Percentiles rank a stretch among this genome's conserved stretches.
phyloP scores from a whole-genome alignment of 441 rosid genomes.

The Raphanus hybrid region DNA sequence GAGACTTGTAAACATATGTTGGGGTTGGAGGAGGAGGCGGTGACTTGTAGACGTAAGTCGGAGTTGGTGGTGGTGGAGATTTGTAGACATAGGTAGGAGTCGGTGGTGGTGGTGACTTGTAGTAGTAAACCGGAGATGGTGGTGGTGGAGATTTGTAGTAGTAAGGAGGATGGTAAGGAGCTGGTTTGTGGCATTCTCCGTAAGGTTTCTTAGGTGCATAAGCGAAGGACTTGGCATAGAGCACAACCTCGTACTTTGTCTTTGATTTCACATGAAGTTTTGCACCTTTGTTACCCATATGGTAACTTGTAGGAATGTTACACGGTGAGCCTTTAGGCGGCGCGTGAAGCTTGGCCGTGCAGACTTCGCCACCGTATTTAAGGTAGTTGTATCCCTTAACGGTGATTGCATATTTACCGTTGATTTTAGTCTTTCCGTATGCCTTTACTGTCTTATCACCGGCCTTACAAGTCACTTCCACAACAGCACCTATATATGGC shows the following conservation, averaged over 20 bases:
- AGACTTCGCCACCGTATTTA: constrained; percentile 69
- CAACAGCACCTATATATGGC: constrained; percentile 66
- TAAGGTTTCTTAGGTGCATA: constrained; percentile 80
- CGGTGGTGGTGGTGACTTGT: constrained; percentile 43
- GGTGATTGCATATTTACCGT: constrained; percentile 70
- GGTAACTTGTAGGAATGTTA: constrained; percentile 63
- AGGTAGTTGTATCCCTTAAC: constrained; percentile 70
- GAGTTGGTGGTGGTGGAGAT: constrained; percentile 34
- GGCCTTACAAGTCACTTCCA: constrained; percentile 77
- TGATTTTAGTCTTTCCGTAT: constrained; percentile 80
- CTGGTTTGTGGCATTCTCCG: constrained; percentile 67
- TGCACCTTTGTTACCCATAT: constrained; percentile 76
- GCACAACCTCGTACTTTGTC: constrained; percentile 70
- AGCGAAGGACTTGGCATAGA: constrained; percentile 76
- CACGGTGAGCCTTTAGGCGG: constrained; percentile 74
- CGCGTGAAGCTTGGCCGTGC: constrained; percentile 78
- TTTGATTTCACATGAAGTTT: constrained; percentile 69
- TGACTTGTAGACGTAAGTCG: constrained; percentile 44
- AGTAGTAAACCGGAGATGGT: constrained; percentile 40
- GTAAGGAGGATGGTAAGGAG: constrained; percentile 63
- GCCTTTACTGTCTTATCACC: constrained; percentile 68
- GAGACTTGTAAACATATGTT: constrained; percentile 27
- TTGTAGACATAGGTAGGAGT: constrained; percentile 21
- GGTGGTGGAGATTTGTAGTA: constrained; percentile 56
- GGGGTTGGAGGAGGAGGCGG: constrained; percentile 49